phyloP scores from a whole-genome alignment of 176 grass and related monocot species.

The Tillandsia leiboldiana region DNA sequence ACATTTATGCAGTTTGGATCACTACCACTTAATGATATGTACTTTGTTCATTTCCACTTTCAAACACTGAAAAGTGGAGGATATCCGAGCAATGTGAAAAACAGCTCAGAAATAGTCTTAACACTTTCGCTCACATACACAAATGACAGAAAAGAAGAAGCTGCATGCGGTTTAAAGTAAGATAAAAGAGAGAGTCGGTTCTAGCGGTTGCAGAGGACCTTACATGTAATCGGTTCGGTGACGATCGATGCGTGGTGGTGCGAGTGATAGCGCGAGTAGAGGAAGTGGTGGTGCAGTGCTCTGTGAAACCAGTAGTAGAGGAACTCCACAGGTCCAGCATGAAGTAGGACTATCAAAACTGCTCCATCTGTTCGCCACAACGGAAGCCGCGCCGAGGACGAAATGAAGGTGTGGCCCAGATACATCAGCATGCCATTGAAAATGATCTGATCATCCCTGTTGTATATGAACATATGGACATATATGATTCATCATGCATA shows the following conservation, averaged over 20 bases:
- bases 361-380: slow-evolving; percentile 53
- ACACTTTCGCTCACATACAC: too few relatives aligned
- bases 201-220: slow-evolving; percentile 4
- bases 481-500: too few relatives aligned
- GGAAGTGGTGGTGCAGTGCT: slow-evolving; percentile 83
- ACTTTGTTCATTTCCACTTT: too few relatives aligned
- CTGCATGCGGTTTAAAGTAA: too few relatives aligned
- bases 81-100: too few relatives aligned
- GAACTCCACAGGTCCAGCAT: slow-evolving; percentile 72
- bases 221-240: slow-evolving; percentile 90
- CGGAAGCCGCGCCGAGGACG: slow-evolving; percentile 23
- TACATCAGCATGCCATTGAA: slow-evolving; percentile 53
- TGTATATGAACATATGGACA: too few relatives aligned
- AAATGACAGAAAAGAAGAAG: too few relatives aligned
- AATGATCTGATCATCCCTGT: slow-evolving; percentile 86
- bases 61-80: too few relatives aligned
- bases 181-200: not conserved
- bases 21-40: too few relatives aligned
- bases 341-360: slow-evolving; percentile 32
- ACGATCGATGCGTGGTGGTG: slow-evolving; percentile 82
- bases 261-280: slow-evolving; percentile 85
- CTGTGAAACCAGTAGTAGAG: slow-evolving; percentile 96
- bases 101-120: too few relatives aligned
- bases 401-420: slow-evolving; percentile 15
- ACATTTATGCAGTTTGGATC: too few relatives aligned